Base-by-base conservation (phyloP, 441 rosid species). In the Brassica balearica region DNA sequence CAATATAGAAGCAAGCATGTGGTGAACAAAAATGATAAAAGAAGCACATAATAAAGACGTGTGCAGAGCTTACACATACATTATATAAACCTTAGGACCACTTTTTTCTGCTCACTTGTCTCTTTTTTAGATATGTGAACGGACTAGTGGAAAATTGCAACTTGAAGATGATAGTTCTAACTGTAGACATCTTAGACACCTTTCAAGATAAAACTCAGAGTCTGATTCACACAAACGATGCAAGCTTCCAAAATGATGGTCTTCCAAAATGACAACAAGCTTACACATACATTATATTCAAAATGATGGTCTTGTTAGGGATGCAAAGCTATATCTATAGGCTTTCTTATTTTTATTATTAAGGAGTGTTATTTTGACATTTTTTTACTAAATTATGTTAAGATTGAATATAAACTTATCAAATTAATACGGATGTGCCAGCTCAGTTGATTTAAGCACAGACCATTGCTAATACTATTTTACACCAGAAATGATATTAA, bases 81-180 rank as follows among this genome's bases (percentile, higher is more conserved):
- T 80, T 70, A 69, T 69, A 10, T 55, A 69, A 46, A 79, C 75
- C 68, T 75, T 67, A 82, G 94, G 92, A 90, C 94, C 92, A 91
- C 90, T 74, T 84, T 80, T 67, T 64, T 53, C 71, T 80, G 74
- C 72, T 72, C 65, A 29, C 76, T 23, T 74, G 66, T 62, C 34
- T 62, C 25, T 59, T 75, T 83, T 56, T 60, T 4, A 79, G 85
- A 75, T 61, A 74, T 76, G 77, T 69, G 20, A 62, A 82, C 68
- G 66, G 58, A 51, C 90, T 74, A 82, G 86, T 85, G 86, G 91
- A 85, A 84, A 84, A 84, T 76, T 82, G 78, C 81, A 81, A 84
- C 76, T 74, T 85, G 92, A 91, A 89, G 92, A 89, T 82, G 92
- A 90, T 88, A 87, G 92, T 86, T 89, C 85, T 69, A 80, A 78